phyloP scores from a whole-genome alignment of 805 yeast species.

The Gaillardinia entomophila region DNA sequence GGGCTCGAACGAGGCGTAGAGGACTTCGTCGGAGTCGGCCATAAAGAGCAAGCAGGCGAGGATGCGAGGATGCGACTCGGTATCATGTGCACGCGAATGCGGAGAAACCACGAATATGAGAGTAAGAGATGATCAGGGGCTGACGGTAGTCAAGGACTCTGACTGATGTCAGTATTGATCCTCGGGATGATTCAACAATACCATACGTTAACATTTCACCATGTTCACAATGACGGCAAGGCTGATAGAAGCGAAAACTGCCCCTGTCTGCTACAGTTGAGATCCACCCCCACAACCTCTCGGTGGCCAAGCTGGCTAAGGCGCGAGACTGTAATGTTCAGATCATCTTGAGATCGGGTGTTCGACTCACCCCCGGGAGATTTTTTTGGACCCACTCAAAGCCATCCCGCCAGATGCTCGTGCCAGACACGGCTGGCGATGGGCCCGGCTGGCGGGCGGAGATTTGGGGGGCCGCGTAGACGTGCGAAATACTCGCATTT shows the following conservation, averaged over 20 bases:
- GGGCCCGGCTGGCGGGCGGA: background rate
- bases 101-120: no score
- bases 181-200: no score
- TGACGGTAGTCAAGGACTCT: no score
- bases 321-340: background rate
- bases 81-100: no score
- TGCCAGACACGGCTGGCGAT: background rate
- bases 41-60: background rate
- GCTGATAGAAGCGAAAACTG: no score
- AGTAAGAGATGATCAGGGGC: no score
- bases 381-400: background rate
- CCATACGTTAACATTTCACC: no score
- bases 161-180: no score
- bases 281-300: background rate
- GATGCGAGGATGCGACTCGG: background rate
- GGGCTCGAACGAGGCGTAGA: conserved; percentile 29
- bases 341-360: background rate
- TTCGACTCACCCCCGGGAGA: background rate
- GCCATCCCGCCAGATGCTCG: background rate
- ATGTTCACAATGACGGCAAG: no score
- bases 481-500: background rate
- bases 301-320: background rate
- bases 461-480: background rate
- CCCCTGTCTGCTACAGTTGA: no score
- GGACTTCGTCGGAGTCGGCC: conserved; percentile 5